Base-by-base conservation (phyloP, 306 rosid species). In the Acmispon strigosus region DNA sequence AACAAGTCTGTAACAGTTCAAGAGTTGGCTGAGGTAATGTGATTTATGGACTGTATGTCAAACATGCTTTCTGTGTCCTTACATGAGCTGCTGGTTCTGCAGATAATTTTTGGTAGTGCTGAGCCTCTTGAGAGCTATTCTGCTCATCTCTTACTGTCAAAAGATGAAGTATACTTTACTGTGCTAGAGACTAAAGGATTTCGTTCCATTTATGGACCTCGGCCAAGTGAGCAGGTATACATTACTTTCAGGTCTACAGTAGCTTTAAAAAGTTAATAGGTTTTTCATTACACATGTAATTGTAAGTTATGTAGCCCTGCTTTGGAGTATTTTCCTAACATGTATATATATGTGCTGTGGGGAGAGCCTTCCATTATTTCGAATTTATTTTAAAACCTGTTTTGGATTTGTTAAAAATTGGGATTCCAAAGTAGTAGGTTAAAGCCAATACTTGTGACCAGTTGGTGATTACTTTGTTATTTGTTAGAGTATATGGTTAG, bases 121-220 rank as follows among this genome's bases (percentile, higher is more conserved):
- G 96, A 85, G 65, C 89, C 97, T 73, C 96, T 91, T 65, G 99
- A 95, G 77, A 83, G 97, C 81, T 95, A 95, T 79, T 91, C 90
- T 73, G 83, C 97, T 37, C 99, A 95, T 80, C 79, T 87, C 47
- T 84, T 91, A 86, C 83, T 95, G 68, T 89, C 97, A 41, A 84
- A 82, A 82, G 99, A 95, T 61, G 97, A 91, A 78, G 63, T 91
- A 62, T 95, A 95, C 88, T 91, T 95, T 82, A 85, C 86, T 49
- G 86, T 86, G 62, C 84, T 83, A 52, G 96, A 91, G 83, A 86
- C 90, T 20, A 95, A 78, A 82, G 99, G 96, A 59, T 77, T 83
- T 34, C 82, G 80, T 69, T 80, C 86, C 75, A 34, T 87, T 51
- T 95, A 91, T 75, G 89, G 97, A 66, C 96, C 99, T 75, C 85